A percentile compares a stretch with the other conserved stretches of the same genome.
Conservation (phyloP, 768 basidiomycete species). For the Agaricus subrufescens region DNA sequence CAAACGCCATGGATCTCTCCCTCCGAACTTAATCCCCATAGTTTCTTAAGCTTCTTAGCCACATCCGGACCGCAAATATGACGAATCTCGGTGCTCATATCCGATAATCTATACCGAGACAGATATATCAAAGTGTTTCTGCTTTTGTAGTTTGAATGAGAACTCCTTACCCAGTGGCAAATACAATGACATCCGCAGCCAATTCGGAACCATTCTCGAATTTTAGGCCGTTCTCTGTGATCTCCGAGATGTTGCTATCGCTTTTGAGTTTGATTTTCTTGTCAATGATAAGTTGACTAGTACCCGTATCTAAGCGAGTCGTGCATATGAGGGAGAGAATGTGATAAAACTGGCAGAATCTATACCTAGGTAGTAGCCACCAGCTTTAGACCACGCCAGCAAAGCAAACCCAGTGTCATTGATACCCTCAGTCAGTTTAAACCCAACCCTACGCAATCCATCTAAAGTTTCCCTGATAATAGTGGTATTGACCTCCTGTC, state of each 20-base stretch:
- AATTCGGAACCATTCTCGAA: conserved; percentile 47
- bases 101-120: conserved; percentile 35
- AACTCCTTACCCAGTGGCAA: conserved; percentile 48
- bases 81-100: conserved; percentile 29
- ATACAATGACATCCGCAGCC: conserved; percentile 51
- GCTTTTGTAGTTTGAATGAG: not conserved
- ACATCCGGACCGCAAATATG: conserved; percentile 47
- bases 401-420: conserved; percentile 33
- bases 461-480: conserved; percentile 29
- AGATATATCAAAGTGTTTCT: not conserved
- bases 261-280: conserved; percentile 72
- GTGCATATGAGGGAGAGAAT: not conserved
- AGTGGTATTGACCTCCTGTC: not conserved
- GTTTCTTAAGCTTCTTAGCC: conserved; percentile 35
- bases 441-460: conserved; percentile 38
- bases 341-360: not conserved
- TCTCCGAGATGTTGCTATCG: conserved; percentile 42
- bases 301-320: conserved; percentile 49
- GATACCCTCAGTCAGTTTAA: conserved; percentile 36
- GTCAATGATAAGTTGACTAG: conserved; percentile 54
- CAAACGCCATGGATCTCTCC: conserved; percentile 52
- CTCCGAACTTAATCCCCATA: conserved; percentile 65
- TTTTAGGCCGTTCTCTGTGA: conserved; percentile 38
- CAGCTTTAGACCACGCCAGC: conserved; percentile 25
- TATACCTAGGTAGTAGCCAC: conserved; percentile 36